phyloP scores from a whole-genome alignment of 2,329 filamentous ascomycete genomes.

The Xylariaceae sp. region DNA sequence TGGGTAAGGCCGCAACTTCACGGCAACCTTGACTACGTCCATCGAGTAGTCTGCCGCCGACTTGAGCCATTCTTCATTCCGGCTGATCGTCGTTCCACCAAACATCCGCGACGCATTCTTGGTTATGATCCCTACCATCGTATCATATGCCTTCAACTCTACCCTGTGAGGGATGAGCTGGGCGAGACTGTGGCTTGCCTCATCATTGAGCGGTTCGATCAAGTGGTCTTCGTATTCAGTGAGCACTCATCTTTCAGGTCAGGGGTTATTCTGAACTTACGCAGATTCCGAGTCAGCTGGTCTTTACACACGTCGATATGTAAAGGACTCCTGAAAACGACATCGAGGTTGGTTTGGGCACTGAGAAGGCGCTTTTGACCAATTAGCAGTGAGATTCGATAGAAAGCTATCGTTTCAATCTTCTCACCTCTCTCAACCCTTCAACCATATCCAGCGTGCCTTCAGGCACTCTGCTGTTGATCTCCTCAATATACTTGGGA shows the following conservation, averaged over 20 bases:
- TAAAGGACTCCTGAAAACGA: conserved; percentile 20
- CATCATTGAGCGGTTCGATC: conserved; percentile 19
- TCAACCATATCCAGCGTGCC: conserved; percentile 23
- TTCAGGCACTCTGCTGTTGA: conserved; percentile 20
- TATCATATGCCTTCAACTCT: conserved; percentile 18
- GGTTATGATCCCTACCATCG: conserved; percentile 21
- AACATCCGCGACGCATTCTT: conserved; percentile 22
- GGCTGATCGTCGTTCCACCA: conserved; percentile 18
- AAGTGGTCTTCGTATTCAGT: conserved; percentile 14
- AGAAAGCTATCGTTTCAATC: not conserved
- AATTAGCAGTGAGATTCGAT: conserved; percentile 1
- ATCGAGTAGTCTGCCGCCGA: conserved; percentile 21
- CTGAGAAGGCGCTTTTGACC: conserved; percentile 16
- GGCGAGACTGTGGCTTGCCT: conserved; percentile 18
- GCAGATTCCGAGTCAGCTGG: conserved; percentile 20
- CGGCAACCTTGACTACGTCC: conserved; percentile 21
- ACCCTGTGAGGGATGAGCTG: conserved; percentile 15
- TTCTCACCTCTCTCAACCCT: conserved; percentile 17
- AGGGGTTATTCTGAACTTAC: conserved; percentile 5
- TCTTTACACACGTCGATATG: conserved; percentile 22
- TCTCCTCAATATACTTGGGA: conserved; percentile 21
- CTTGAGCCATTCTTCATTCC: conserved; percentile 21
- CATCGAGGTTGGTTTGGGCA: conserved; percentile 21
- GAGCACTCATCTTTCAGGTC: not conserved
- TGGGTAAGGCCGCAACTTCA: conserved; percentile 20